Base-by-base conservation (phyloP, 768 basidiomycete genomes). In the Termitomyces sp. region DNA sequence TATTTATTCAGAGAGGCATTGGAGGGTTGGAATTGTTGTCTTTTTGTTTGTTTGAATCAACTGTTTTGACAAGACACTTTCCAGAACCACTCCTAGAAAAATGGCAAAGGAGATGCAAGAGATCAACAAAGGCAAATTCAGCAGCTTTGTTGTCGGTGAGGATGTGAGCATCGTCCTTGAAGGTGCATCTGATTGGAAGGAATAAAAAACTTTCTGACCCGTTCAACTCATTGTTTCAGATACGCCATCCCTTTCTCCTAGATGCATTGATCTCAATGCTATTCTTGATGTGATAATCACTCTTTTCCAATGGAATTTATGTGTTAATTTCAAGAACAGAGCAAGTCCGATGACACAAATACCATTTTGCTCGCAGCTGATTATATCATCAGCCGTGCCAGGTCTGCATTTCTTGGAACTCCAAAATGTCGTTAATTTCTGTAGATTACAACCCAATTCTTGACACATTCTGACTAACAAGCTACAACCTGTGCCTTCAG, bases 191-290 rank as follows among this genome's bases (percentile, higher is more conserved):
- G 24, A 18, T 1, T 33, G 5, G 0, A 9, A 24, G 6, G 10
- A 9, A 33, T 3, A 29, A 9, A 20, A 16, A 13, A 24, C 2
- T 10, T 20, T 29, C n/a, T 22, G n/a, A n/a, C n/a, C n/a, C n/a
- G n/a, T n/a, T n/a, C n/a, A n/a, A n/a, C n/a, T n/a, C n/a, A 5
- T 20, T 6, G 4, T 12, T 5, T 45, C 22, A 47, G 34, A 50
- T 24, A 10, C n/a, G 29, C n/a, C n/a, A n/a, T n/a, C n/a, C n/a
- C n/a, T n/a, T n/a, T n/a, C n/a, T n/a, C n/a, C n/a, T 45, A 7
- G 20, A 12, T 2, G 16, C 12, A 66, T n/a, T n/a, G 78, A 73
- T 12, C 73, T 80, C 26, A 70, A 74, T 39, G 79, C 71, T 4
- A 70, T 82, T 46, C 62, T 66, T n/a, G 75, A 77, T 58, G 68